Evolutionary conservation across 257 asterid species (phyloP).

Genomic region (Fraxinus americana): DNA sequence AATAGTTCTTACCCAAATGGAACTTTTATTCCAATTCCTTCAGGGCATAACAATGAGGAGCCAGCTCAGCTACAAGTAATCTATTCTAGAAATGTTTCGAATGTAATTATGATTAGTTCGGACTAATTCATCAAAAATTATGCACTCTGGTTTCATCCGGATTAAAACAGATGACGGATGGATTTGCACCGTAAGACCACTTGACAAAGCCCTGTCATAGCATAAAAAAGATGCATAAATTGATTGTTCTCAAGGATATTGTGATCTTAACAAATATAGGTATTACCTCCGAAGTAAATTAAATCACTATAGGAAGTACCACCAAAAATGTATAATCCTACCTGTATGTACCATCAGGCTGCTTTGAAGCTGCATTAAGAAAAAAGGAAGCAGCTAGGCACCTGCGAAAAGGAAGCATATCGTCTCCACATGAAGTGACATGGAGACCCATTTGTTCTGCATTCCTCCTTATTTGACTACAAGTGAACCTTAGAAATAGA

Average conservation of each 20-base stretch:
- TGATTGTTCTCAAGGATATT: neutral
- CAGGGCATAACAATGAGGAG: conserved; percentile 70
- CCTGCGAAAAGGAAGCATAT: conserved; percentile 68
- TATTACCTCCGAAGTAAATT: neutral
- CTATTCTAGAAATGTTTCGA: conserved; percentile 72
- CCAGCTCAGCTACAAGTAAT: conserved; percentile 78
- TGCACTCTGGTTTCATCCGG: conserved; percentile 82
- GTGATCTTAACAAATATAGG: neutral
- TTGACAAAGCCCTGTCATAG: conserved; percentile 74
- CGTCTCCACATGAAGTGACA: conserved; percentile 82
- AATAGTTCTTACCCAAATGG: conserved; percentile 4
- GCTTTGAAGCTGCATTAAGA: conserved; percentile 88
- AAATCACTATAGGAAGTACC: neutral
- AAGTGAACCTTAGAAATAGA: conserved; percentile 19
- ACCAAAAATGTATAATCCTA: conserved; percentile 17
- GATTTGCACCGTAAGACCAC: conserved; percentile 80
- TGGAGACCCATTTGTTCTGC: conserved; percentile 82
- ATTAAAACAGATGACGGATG: conserved; percentile 88
- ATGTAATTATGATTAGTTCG: conserved; percentile 70
- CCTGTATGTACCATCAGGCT: conserved; percentile 92
- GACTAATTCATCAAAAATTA: conserved; percentile 73
- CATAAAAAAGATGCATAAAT: neutral
- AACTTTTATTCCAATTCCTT: conserved; percentile 37
- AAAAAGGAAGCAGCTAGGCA: conserved; percentile 92
- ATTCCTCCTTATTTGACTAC: conserved; percentile 75